A percentile compares a stretch with the other conserved stretches of the same genome.
These are phyloP conservation scores for Trichoderma guizhouense DNA, from an alignment of 2,329 filamentous ascomycete species.

Conservation along the genomic window DNA sequence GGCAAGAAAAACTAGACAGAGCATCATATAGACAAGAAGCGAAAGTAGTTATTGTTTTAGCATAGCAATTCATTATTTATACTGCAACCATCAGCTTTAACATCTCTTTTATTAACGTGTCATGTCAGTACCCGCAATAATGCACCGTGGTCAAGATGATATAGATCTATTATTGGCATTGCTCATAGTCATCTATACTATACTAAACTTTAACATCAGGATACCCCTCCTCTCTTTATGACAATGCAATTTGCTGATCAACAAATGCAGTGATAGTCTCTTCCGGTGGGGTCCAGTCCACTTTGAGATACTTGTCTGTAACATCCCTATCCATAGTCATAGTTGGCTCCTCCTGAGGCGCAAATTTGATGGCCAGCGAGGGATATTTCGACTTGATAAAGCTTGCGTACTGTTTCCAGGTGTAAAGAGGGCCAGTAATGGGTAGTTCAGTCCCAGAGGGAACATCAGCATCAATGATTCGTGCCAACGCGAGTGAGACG, in stretches of 20 bases:
- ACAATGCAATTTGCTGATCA: slow-evolving; percentile 1
- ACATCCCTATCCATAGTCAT: not conserved
- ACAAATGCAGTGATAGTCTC: not conserved
- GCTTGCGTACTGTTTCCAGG: not conserved
- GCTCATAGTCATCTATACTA: not conserved
- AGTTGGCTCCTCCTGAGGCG: not conserved
- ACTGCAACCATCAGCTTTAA: not conserved
- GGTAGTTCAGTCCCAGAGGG: not conserved
- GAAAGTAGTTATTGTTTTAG: not conserved
- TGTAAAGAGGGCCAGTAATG: not conserved
- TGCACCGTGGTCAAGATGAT: not conserved
- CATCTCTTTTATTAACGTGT: not conserved
- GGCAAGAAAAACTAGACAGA: not conserved
- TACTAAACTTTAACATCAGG: not conserved
- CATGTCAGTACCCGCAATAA: not conserved
- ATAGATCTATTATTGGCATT: not conserved
- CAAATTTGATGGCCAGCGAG: not conserved
- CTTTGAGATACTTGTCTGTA: not conserved
- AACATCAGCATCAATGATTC: not conserved
- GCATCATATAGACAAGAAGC: not conserved
- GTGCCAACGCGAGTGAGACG: not conserved
- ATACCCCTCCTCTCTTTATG: not conserved
- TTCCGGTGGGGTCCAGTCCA: not conserved
- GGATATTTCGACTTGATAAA: not conserved
- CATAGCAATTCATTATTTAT: not conserved